phyloP scores from a whole-genome alignment of 2,329 filamentous ascomycete genomes.

The Cordyceps militaris region DNA sequence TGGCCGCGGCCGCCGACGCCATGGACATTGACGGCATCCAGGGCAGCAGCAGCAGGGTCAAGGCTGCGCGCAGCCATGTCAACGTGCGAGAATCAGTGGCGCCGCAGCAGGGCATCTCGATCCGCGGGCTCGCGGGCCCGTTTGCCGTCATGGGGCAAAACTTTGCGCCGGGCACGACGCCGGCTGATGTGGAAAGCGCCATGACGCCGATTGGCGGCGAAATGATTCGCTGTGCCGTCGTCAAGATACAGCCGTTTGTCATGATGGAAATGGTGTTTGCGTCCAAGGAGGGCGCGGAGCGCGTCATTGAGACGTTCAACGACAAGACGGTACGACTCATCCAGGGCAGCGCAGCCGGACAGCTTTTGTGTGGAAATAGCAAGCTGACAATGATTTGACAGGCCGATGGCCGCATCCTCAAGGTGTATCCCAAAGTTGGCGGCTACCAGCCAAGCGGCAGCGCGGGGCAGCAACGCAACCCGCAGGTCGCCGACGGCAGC shows the following conservation, averaged over 20 bases:
- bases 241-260: conserved; percentile 62
- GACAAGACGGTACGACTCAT: conserved; percentile 69
- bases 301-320: conserved; percentile 69
- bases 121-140: conserved; percentile 66
- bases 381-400: conserved; percentile 20
- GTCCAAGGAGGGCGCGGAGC: conserved; percentile 64
- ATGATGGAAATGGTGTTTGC: conserved; percentile 73
- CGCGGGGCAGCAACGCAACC: conserved; percentile 23
- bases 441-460: conserved; percentile 25
- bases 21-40: conserved; percentile 28
- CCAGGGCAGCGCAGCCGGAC: too few species aligned
- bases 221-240: conserved; percentile 58
- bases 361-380: neutral
- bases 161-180: conserved; percentile 74
- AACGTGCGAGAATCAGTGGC: conserved; percentile 18
- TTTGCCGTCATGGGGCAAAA: conserved; percentile 71
- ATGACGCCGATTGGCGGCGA: conserved; percentile 69
- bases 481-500: conserved; percentile 45
- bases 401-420: conserved; percentile 68
- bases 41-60: conserved; percentile 17
- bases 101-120: conserved; percentile 50
- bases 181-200: conserved; percentile 74
- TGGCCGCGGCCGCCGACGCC: conserved; percentile 37
- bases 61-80: conserved; percentile 16
- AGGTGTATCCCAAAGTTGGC: conserved; percentile 62